Conservation (phyloP, 148 eudicot genomes). For the Fagopyrum tataricum region DNA sequence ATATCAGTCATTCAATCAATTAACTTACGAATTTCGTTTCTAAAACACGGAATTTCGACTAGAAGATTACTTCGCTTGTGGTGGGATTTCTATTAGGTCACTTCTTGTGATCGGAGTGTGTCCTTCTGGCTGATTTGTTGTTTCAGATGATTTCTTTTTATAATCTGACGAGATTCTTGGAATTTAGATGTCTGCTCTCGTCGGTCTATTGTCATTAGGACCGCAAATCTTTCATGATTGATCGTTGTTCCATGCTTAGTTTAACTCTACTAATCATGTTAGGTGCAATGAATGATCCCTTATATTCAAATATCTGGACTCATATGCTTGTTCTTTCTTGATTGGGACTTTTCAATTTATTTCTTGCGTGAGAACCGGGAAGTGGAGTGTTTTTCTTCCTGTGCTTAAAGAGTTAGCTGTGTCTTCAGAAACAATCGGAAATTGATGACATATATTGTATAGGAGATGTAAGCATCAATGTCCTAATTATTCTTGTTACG, state of each 20-base stretch:
- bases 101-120: constrained; percentile 1
- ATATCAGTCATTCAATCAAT: background rate
- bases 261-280: background rate
- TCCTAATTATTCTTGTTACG: background rate
- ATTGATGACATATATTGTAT: background rate
- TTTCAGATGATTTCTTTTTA: background rate
- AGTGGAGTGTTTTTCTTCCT: background rate
- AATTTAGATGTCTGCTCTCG: background rate
- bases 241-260: background rate
- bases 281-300: background rate
- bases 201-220: background rate
- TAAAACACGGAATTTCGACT: background rate
- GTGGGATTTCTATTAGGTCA: background rate
- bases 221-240: background rate
- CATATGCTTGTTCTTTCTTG: background rate
- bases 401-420: background rate
- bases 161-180: background rate
- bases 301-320: background rate
- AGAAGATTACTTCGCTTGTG: background rate
- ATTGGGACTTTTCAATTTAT: background rate
- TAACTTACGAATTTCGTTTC: no score
- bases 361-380: background rate
- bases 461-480: background rate
- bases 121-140: background rate
- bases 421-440: background rate